A percentile compares a stretch with the other conserved stretches of the same genome.
Conservation (phyloP, 129 eudicot genomes). For the Pseudognaphalium luteoalbum region DNA sequence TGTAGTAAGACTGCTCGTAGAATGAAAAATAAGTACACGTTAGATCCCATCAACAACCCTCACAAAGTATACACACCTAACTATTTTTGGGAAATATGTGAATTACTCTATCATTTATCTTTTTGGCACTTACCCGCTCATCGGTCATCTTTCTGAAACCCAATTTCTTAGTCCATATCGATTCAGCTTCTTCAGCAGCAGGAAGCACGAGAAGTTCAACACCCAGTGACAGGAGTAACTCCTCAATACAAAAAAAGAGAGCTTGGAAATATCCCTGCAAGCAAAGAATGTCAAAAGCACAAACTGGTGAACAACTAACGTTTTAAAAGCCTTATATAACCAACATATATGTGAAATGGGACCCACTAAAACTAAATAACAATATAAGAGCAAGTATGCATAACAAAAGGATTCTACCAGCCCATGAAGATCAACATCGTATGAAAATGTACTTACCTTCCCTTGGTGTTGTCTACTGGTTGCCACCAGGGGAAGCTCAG, state of each 20-base stretch:
- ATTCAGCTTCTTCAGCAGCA: conserved; percentile 96
- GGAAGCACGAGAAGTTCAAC: conserved; percentile 86
- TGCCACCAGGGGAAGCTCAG: conserved; percentile 95
- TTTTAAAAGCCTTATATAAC: not conserved
- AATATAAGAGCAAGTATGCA: not conserved
- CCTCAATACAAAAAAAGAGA: conserved; percentile 73
- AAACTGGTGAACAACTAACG: not conserved
- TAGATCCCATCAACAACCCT: no score
- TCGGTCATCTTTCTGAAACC: conserved; percentile 81
- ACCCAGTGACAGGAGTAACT: conserved; percentile 60
- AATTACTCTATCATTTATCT: conserved; percentile 6
- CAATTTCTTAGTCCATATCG: conserved; percentile 82
- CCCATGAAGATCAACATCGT: not conserved
- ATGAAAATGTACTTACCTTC: conserved; percentile 50
- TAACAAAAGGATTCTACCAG: not conserved
- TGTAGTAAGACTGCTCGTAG: not conserved
- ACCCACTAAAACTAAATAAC: not conserved
- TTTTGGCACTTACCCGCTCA: conserved; percentile 63
- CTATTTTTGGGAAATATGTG: not conserved
- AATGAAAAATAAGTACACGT: no score
- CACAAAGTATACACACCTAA: no score
- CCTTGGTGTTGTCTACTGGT: conserved; percentile 91
- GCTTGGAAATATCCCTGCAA: conserved; percentile 87
- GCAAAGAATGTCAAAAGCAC: conserved; percentile 5
- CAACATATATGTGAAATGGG: no score